Conservation (phyloP, 2,329 filamentous ascomycete species). For the Pseudopithomyces chartarum region DNA sequence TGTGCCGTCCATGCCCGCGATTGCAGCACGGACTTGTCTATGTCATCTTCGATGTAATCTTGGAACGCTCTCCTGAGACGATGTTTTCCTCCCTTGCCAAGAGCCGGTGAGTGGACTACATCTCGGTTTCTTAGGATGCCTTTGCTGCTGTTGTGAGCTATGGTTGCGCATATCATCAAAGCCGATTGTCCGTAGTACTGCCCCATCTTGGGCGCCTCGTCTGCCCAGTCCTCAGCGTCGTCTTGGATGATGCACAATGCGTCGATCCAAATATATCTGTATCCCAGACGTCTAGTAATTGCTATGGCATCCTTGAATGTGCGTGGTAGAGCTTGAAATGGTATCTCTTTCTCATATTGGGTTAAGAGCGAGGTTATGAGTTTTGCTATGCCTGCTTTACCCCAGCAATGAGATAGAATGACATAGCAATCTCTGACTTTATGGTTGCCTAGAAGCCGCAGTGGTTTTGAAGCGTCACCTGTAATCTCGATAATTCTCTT, state of each 20-base stretch:
- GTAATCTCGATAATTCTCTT: not conserved
- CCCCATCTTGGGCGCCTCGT: conserved; percentile 7
- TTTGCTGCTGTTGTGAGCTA: not conserved
- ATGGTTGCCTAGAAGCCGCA: not conserved
- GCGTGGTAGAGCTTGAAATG: not conserved
- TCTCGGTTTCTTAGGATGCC: not conserved
- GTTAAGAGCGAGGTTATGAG: not conserved
- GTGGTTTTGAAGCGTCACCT: not conserved
- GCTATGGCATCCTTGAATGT: not conserved
- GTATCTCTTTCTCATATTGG: not conserved
- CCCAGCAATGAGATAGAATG: not conserved
- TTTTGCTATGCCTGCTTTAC: not conserved
- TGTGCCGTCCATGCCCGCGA: not conserved
- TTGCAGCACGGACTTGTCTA: not conserved
- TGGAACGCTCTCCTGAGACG: not conserved
- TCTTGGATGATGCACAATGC: conserved; percentile 5
- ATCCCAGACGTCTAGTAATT: not conserved
- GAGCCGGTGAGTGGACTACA: not conserved
- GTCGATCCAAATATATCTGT: not conserved
- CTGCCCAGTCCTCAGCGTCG: not conserved
- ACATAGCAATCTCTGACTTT: not conserved
- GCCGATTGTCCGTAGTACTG: not conserved
- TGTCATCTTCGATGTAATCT: not conserved
- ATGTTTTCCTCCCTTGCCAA: not conserved
- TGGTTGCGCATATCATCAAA: conserved; percentile 6